Conservation (phyloP, 108 stramenopile species). For the Chaetoceros tenuissimus region DNA sequence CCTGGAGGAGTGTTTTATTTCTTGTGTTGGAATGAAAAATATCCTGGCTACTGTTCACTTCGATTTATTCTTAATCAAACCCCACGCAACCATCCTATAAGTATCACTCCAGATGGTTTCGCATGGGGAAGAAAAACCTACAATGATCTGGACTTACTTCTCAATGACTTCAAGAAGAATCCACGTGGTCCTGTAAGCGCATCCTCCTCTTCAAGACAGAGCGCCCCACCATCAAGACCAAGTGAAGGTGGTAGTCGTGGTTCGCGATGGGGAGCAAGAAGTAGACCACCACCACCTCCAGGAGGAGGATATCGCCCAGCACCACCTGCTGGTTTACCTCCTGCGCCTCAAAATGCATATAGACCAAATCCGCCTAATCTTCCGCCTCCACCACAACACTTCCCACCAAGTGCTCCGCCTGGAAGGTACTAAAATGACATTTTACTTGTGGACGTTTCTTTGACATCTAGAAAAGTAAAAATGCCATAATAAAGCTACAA, state of each 20-base stretch:
- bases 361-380: constrained; percentile 21
- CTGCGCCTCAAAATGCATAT: constrained; percentile 10
- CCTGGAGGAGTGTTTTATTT: constrained; percentile 57
- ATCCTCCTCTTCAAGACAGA: background rate
- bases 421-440: too few species aligned
- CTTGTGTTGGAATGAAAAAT: constrained; percentile 80
- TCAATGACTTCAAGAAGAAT: constrained; percentile 85
- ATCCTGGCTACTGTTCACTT: constrained; percentile 73
- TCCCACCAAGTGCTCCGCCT: constrained; percentile 3
- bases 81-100: constrained; percentile 57
- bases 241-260: background rate
- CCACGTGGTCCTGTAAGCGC: constrained; percentile 31
- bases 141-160: constrained; percentile 48
- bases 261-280: background rate
- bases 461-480: too few species aligned
- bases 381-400: constrained; percentile 22
- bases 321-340: constrained; percentile 1
- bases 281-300: constrained; percentile 23
- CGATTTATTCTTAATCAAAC: constrained; percentile 60
- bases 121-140: constrained; percentile 53
- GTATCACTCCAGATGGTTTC: constrained; percentile 76
- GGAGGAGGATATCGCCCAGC: constrained; percentile 1
- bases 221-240: background rate
- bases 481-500: too few species aligned
- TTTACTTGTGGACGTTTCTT: too few species aligned